Evolutionary conservation across 2,329 filamentous ascomycete genomes (phyloP).

Genomic region (Pseudogymnoascus sp.): DNA sequence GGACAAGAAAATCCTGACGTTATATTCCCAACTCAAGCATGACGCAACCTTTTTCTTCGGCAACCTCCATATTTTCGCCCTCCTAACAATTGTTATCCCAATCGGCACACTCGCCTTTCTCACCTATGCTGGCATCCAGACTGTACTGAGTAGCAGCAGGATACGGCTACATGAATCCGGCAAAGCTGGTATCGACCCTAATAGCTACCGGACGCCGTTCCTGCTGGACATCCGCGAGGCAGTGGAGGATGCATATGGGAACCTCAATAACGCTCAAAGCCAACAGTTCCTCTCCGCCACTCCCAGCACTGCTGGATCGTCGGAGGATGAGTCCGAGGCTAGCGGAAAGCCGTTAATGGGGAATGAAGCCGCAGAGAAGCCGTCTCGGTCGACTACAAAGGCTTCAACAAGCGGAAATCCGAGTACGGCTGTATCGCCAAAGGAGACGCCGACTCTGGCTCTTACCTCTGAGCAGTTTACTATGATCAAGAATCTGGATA

Average conservation of each 20-base stretch:
- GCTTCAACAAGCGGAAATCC: conserved; percentile 19
- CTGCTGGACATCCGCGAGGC: conserved; percentile 66
- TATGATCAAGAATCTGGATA: conserved; percentile 72
- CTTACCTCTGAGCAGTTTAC: conserved; percentile 72
- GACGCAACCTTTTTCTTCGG: conserved; percentile 55
- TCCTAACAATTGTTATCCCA: conserved; percentile 41
- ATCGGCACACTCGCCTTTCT: conserved; percentile 65
- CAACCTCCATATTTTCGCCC: background rate
- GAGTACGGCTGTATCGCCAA: conserved; percentile 30
- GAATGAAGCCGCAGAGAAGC: background rate
- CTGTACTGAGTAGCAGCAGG: conserved; percentile 62
- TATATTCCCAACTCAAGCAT: conserved; percentile 29
- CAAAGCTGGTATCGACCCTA: conserved; percentile 56
- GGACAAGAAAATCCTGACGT: conserved; percentile 18
- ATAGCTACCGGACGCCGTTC: conserved; percentile 67
- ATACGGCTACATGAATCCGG: conserved; percentile 70
- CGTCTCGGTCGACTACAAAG: background rate
- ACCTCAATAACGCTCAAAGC: conserved; percentile 57
- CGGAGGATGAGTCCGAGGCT: background rate
- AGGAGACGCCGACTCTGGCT: conserved; percentile 58
- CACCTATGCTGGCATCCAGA: conserved; percentile 69
- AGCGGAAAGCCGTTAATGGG: background rate
- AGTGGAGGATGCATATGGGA: conserved; percentile 58
- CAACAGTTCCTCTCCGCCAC: conserved; percentile 59
- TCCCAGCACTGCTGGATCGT: background rate